Percentiles rank a stretch among this genome's conserved stretches.
These are phyloP conservation scores for Acanthamoeba sp. DNA, from an alignment of 208 protist species.

Conservation along the genomic window DNA sequence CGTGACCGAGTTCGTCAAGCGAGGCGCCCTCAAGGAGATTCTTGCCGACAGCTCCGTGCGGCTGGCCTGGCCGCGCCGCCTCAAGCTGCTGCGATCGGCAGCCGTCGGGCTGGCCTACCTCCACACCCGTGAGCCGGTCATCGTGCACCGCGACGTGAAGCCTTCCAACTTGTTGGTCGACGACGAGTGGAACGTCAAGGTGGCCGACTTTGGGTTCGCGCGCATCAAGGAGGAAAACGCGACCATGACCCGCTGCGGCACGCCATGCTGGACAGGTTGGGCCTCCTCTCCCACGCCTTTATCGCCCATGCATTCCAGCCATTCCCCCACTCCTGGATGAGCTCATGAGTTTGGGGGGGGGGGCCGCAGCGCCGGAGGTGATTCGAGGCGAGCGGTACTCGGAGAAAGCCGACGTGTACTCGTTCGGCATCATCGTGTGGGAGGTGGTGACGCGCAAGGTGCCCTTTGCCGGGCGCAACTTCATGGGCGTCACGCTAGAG, in stretches of 20 bases:
- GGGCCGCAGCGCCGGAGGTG: constrained; percentile 12
- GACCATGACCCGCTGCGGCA: constrained; percentile 66
- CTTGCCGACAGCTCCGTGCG: background rate
- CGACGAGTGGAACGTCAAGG: constrained; percentile 3
- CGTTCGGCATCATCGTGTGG: constrained; percentile 53
- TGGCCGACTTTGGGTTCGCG: constrained; percentile 54
- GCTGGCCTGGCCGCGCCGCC: background rate
- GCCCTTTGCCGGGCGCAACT: constrained; percentile 36
- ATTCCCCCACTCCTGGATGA: too few species aligned
- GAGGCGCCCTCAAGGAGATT: background rate
- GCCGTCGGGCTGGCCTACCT: background rate
- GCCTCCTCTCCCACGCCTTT: too few species aligned
- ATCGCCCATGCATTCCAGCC: too few species aligned
- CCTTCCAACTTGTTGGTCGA: background rate
- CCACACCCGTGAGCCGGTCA: background rate
- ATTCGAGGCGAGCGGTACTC: constrained; percentile 16
- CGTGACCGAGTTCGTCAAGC: constrained; percentile 21
- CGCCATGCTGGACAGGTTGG: background rate
- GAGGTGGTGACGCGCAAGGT: background rate
- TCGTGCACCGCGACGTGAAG: constrained; percentile 25
- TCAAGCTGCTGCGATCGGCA: background rate
- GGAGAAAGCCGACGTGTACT: constrained; percentile 3
- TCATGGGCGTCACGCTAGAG: constrained; percentile 56
- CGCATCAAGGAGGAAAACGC: constrained; percentile 70
- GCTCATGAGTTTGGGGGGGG: too few species aligned